Percentiles rank a stretch among this genome's conserved stretches.
Conservation (phyloP, 2,329 filamentous ascomycete genomes). For the Neonectria ditissima region DNA sequence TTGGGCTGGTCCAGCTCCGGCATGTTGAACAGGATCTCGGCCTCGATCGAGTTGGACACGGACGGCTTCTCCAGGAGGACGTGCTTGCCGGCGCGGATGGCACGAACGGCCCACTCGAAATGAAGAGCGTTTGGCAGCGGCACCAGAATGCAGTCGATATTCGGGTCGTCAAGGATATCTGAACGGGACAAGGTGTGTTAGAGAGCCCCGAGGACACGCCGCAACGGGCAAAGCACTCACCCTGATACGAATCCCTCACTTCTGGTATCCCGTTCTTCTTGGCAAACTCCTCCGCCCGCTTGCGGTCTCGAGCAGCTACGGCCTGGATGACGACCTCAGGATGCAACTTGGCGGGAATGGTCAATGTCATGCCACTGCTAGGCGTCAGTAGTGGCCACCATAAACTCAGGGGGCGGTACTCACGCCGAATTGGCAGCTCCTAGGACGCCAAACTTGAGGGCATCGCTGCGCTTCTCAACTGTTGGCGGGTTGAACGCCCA, state of each 20-base stretch:
- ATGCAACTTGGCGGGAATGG: not conserved
- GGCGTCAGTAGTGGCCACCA: not conserved
- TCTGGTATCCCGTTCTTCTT: not conserved
- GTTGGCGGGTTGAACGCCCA: not conserved
- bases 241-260: not conserved
- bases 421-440: not conserved
- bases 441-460: not conserved
- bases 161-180: slow-evolving; percentile 53
- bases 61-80: slow-evolving; percentile 27
- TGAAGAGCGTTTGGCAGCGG: slow-evolving; percentile 58
- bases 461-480: not conserved
- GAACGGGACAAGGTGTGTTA: not conserved
- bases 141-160: slow-evolving; percentile 62
- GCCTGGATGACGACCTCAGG: not conserved
- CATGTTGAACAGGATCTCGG: not conserved
- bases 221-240: not conserved
- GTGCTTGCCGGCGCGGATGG: slow-evolving; percentile 61
- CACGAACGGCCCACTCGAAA: slow-evolving; percentile 59
- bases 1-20: not conserved
- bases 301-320: not conserved
- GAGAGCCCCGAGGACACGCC: not conserved
- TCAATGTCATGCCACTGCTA: not conserved
- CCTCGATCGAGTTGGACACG: slow-evolving; percentile 4
- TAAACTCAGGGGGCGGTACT: not conserved
- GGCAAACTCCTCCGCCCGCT: not conserved